phyloP scores from a whole-genome alignment of 345 rosid genomes.

The Eucalyptus grandis region DNA sequence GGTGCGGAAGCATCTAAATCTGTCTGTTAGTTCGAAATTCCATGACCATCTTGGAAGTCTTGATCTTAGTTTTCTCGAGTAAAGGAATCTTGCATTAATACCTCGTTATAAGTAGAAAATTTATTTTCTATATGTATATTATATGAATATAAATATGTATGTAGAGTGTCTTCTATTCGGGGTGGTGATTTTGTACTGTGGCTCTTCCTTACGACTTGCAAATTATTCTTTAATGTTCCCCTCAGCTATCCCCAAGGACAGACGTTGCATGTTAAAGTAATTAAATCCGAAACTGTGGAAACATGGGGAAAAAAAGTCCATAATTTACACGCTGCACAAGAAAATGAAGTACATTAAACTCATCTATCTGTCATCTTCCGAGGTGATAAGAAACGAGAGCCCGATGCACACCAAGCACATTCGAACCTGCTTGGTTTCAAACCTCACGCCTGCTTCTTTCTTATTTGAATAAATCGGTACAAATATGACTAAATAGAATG shows the following conservation, averaged over 20 bases:
- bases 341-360: neutral
- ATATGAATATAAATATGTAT: neutral
- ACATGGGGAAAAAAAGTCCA: neutral
- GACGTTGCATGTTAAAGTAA: neutral
- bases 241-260: neutral
- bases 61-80: neutral
- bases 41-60: neutral
- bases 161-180: neutral
- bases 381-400: neutral
- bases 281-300: neutral
- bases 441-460: neutral
- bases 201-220: neutral
- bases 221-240: neutral
- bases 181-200: neutral
- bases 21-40: neutral
- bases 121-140: neutral
- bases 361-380: neutral
- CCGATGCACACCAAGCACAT: neutral
- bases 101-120: neutral
- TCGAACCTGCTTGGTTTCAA: neutral
- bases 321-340: neutral
- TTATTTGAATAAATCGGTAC: neutral
- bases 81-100: neutral
- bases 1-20: neutral
- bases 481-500: neutral